These are phyloP conservation scores for Waitea zeae DNA, from an alignment of 1,284 basidiomycete species.

Conservation along the genomic window DNA sequence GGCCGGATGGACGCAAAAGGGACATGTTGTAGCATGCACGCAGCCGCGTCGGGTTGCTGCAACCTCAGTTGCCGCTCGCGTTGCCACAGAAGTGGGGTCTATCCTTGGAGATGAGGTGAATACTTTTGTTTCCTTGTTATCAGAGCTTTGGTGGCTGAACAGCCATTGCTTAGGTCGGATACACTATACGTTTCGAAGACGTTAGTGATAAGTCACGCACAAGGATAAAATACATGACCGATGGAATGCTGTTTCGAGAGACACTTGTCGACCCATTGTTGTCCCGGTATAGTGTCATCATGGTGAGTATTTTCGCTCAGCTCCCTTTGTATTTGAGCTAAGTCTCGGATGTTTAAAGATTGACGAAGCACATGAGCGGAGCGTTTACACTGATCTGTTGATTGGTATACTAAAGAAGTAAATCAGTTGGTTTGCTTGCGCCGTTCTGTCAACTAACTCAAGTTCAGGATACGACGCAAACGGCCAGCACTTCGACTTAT, in stretches of 20 bases:
- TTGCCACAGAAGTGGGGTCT: constrained; percentile 79
- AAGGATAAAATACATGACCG: constrained; percentile 93
- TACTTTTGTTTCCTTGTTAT: constrained; percentile 2
- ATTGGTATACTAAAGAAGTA: constrained; percentile 88
- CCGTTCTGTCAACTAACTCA: constrained; percentile 12
- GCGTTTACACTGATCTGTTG: constrained; percentile 86
- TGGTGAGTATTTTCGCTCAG: constrained; percentile 35
- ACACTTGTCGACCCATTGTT: constrained; percentile 80
- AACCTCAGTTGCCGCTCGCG: constrained; percentile 82
- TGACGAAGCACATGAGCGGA: constrained; percentile 95
- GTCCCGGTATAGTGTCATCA: constrained; percentile 85
- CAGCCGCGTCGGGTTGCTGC: constrained; percentile 94
- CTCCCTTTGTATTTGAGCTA: no score
- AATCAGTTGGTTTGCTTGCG: constrained; percentile 10
- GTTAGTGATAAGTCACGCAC: constrained; percentile 69
- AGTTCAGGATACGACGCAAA: constrained; percentile 67
- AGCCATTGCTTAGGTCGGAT: constrained; percentile 57
- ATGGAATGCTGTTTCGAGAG: constrained; percentile 95
- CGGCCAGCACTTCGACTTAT: constrained; percentile 80
- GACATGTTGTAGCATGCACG: constrained; percentile 75
- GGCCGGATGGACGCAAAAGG: constrained; percentile 73
- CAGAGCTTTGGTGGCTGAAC: not conserved
- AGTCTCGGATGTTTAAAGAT: constrained; percentile 31
- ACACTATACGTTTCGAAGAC: constrained; percentile 96
- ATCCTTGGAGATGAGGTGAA: constrained; percentile 80